These are phyloP conservation scores for Pseudocercospora cruenta DNA, from an alignment of 2,329 filamentous ascomycete species.

Conservation along the genomic window DNA sequence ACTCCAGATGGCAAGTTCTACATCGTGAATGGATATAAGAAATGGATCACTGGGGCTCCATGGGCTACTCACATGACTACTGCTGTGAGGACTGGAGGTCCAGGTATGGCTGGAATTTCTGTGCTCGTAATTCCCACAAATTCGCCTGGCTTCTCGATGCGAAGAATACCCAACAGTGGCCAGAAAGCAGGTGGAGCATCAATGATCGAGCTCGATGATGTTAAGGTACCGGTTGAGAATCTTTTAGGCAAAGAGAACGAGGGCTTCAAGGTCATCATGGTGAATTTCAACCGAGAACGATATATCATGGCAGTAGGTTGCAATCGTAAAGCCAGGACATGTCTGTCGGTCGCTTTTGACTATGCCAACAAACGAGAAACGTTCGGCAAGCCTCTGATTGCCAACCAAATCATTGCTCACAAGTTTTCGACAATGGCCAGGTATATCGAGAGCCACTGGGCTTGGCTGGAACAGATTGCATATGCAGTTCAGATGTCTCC, in stretches of 20 bases:
- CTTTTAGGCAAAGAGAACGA: slow-evolving; percentile 59
- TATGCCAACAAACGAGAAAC: slow-evolving; percentile 41
- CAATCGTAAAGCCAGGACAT: slow-evolving; percentile 57
- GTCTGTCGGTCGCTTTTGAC: slow-evolving; percentile 33
- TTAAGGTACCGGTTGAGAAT: slow-evolving; percentile 58
- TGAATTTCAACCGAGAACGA: slow-evolving; percentile 63
- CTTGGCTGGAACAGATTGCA: slow-evolving; percentile 38
- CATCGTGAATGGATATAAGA: slow-evolving; percentile 67
- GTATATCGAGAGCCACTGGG: slow-evolving; percentile 39
- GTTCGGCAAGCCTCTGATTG: slow-evolving; percentile 40
- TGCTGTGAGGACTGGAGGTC: slow-evolving; percentile 62
- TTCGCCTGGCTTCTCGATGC: slow-evolving; percentile 54
- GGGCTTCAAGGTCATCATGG: slow-evolving; percentile 63
- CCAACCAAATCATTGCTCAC: slow-evolving; percentile 39
- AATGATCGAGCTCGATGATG: slow-evolving; percentile 58
- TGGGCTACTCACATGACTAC: slow-evolving; percentile 50
- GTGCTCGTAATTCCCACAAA: slow-evolving; percentile 61
- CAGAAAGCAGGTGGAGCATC: slow-evolving; percentile 64
- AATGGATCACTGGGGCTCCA: slow-evolving; percentile 60
- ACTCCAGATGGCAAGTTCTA: slow-evolving; percentile 54
- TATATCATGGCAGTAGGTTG: slow-evolving; percentile 61
- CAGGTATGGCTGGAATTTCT: slow-evolving; percentile 59
- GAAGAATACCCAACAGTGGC: slow-evolving; percentile 66
- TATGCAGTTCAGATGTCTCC: slow-evolving; percentile 37
- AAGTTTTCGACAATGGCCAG: slow-evolving; percentile 39